Conservation (phyloP, 2,329 filamentous ascomycete genomes). For the Claviceps africana region DNA sequence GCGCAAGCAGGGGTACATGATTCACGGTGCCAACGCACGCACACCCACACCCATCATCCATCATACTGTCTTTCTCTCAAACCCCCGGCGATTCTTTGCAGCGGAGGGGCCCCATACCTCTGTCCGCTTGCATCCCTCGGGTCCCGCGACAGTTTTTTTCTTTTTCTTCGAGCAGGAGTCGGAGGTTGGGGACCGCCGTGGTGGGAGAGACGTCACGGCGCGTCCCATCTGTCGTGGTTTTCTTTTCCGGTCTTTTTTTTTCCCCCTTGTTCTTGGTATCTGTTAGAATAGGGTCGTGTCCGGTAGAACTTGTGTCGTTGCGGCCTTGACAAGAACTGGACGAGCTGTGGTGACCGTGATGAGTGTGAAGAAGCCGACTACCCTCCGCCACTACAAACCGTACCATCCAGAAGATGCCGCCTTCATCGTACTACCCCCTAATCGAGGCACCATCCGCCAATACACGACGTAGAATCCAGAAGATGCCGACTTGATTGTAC, state of each 20-base stretch:
- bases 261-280: background rate
- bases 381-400: too few species aligned
- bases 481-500: too few species aligned
- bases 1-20: slow-evolving; percentile 12
- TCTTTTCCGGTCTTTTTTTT: background rate
- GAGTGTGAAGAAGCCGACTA: too few species aligned
- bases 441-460: too few species aligned
- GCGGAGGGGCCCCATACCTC: too few species aligned
- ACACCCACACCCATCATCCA: background rate
- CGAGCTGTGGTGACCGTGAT: too few species aligned
- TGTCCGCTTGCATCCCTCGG: slow-evolving; percentile 6
- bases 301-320: too few species aligned
- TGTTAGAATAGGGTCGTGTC: too few species aligned
- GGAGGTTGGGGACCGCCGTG: slow-evolving; percentile 27
- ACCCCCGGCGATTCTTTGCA: slow-evolving; percentile 18
- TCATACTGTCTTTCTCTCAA: slow-evolving; percentile 55
- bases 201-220: slow-evolving; percentile 49
- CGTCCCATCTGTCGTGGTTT: slow-evolving; percentile 14
- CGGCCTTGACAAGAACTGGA: too few species aligned
- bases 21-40: background rate
- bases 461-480: too few species aligned
- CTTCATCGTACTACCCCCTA: too few species aligned
- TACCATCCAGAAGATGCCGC: too few species aligned
- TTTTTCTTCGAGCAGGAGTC: slow-evolving; percentile 19
- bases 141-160: slow-evolving; percentile 40